Base-by-base conservation (phyloP, 139 green algal genomes). In the Auxenochlorella pyrenoidosa region DNA sequence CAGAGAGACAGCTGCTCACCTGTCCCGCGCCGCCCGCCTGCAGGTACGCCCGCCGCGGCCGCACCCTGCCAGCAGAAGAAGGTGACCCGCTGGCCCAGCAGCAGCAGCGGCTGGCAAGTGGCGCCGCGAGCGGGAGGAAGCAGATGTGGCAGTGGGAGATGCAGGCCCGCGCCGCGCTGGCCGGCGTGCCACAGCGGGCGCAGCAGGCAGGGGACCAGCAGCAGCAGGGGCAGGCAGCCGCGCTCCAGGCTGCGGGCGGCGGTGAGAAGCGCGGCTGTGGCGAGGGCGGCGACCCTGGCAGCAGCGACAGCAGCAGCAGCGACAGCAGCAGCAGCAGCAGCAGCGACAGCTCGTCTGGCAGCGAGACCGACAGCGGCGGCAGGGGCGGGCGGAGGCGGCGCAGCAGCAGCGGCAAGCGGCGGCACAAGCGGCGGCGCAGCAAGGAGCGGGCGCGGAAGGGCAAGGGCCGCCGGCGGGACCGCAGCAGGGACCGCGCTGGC, bases 11-110 rank as follows among this genome's bases (percentile, higher is more conserved):
- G n/a, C n/a, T n/a, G n/a, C n/a, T n/a, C n/a, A n/a, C n/a, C n/a
- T n/a, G n/a, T n/a, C n/a, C n/a, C n/a, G n/a, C n/a, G n/a, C n/a
- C n/a, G 10, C 47, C 10, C 10, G 47, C 8, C 15, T 26, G 58
- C 40, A 73, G 90, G 92, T 94, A 94, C 65, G 86, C 88, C 15
- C 76, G 88, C 80, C 47, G 44, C 13, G 87, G 71, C 38, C 34
- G 88, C 73, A 63, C 75, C 19, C 38, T 72, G n/a, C 51, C 88
- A 0, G 34, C 47, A 10, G 78, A 79, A 0, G 58, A 22, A 13
- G 76, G 47, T 59, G 59, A 16, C 1, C 43, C 36, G 1, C 34
- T 40, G 5, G 21, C 58, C 71, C 40, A 51, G n/a, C 66, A 77
- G 86, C 77, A 88, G 38, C 72, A 80, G 66, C 24, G 87, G 79